Base-by-base conservation (phyloP, 768 basidiomycete genomes). In the Polyporus arcularius region DNA sequence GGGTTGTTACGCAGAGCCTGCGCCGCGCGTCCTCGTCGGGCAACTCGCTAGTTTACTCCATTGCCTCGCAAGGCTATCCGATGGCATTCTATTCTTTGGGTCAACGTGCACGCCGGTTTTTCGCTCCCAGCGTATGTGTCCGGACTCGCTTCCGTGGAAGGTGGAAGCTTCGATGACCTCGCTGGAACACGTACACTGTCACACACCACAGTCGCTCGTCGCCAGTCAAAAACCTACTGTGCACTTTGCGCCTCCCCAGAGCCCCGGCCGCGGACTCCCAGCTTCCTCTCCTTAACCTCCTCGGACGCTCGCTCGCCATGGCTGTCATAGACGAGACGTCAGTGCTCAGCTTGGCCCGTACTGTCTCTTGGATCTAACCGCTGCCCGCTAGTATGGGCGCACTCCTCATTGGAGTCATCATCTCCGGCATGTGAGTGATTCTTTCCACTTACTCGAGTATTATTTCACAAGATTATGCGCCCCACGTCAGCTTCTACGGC, bases 351-450 rank as follows among this genome's bases (percentile, higher is more conserved):
- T 28, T 9, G 42, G 5, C 9, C 18, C 21, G 39, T 28, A 5
- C 28, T 43, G 15, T 43, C 7, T 21, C 15, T 35, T 4, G 4
- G 2, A 31, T 47, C 2, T 26, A 47, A 52, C 43, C 49, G 30
- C 55, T 42, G 6, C 35, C 6, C 14, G 49, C 26, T 18, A 84
- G 82, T 43, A 78, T 82, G 76, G 82, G 82, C 42, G 81, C 81
- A 28, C 75, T 81, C 47, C 78, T 79, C 56, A 75, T 84, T 61
- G 81, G 82, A 46, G 79, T 82, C 28, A 76, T 84, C 41, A 74
- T 75, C 53, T 79, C 81, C 49, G 80, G 74, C 35, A 71, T 79
- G 82, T 80, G 68, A 69, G 80, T 53, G 32, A 18, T 15, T 30
- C 11, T 30, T 16, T 35, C 11, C 11, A 11, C 35, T 18, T 12